A percentile compares a stretch with the other conserved stretches of the same genome.
Conservation (phyloP, 345 rosid species). For the Clausena lansium region DNA sequence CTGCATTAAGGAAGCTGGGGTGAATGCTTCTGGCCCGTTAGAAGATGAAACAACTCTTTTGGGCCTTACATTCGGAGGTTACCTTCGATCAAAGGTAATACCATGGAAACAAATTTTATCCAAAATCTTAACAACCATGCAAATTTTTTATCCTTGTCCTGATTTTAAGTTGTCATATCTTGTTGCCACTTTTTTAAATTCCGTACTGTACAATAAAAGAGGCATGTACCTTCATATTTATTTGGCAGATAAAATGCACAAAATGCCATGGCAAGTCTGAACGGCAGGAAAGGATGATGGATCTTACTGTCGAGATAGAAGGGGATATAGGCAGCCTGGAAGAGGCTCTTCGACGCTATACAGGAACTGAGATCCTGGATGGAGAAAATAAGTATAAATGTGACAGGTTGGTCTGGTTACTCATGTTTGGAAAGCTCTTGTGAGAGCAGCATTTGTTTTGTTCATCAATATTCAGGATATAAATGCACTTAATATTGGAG, state of each 20-base stretch:
- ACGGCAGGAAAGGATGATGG: conserved; percentile 92
- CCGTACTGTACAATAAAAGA: conserved; percentile 1
- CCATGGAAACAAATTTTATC: neutral
- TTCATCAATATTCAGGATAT: neutral
- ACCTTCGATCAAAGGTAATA: conserved; percentile 87
- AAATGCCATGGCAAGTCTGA: conserved; percentile 86
- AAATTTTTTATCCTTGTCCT: neutral
- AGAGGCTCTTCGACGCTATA: conserved; percentile 84
- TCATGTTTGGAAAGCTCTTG: neutral
- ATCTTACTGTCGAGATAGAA: conserved; percentile 92
- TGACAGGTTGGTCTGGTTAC: conserved; percentile 56
- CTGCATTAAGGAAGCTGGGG: conserved; percentile 65
- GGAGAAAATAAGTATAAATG: conserved; percentile 96
- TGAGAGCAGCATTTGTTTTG: neutral
- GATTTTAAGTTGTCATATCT: neutral
- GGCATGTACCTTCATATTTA: conserved; percentile 4
- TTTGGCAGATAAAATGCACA: conserved; percentile 76
- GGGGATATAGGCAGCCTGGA: conserved; percentile 86
- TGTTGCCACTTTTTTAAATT: conserved; percentile 2
- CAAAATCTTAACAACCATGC: neutral
- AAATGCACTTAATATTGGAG: neutral
- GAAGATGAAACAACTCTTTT: conserved; percentile 83
- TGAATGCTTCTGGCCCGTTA: conserved; percentile 31
- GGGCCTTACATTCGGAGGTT: conserved; percentile 94
- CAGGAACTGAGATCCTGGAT: conserved; percentile 83